Evolutionary conservation across 1,139 yeast species (phyloP), one percentile per base, ranked within the genome.

Genomic region (Kodamaea fungicola): DNA sequence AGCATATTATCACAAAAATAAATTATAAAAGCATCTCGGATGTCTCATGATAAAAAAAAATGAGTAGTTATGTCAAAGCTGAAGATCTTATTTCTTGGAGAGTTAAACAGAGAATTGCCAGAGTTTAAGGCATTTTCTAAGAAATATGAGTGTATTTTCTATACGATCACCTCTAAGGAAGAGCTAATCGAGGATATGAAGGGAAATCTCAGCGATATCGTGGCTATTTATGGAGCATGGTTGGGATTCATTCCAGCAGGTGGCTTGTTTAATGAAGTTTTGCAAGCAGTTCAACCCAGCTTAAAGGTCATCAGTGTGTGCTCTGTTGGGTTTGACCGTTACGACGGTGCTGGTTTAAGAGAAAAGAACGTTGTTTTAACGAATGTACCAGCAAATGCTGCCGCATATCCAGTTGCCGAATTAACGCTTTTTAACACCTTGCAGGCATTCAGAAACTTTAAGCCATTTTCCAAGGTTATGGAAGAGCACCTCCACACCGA

Each of bases 351-450:
- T 1, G 62, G 54, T 8, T 49, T 67, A 62, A 49, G 52, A 10
- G 59, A 62, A 21, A 65, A 64, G 35, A 73, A 72, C n/a, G 74
- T 85, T 28, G 51, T 62, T 4, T 64, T 85, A 40, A 78, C 86
- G 45, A 82, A 86, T 55, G 80, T 79, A 12, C 88, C 89, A 0
- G 73, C 83, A 4, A 61, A 69, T 31, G 78, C 64, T 19, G 73
- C 86, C 0, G 76, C 83, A 3, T 76, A 68, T 34, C 85, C 87
- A 8, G 96, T 87, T n/a, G 88, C 94, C 1, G 95, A 87, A 49
- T 59, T 80, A 42, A 94, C 82, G 0, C 61, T 84, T 33, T 74
- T 69, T 51, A 69, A 81, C 47, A 62, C 86, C 0, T 58, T 85
- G 42, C 67, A 76, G 28, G 73, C 82, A 24, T 83, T 82, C 61